These are phyloP conservation scores for Beauveria asiatica DNA, from an alignment of 2,329 filamentous ascomycete species.

Conservation along the genomic window DNA sequence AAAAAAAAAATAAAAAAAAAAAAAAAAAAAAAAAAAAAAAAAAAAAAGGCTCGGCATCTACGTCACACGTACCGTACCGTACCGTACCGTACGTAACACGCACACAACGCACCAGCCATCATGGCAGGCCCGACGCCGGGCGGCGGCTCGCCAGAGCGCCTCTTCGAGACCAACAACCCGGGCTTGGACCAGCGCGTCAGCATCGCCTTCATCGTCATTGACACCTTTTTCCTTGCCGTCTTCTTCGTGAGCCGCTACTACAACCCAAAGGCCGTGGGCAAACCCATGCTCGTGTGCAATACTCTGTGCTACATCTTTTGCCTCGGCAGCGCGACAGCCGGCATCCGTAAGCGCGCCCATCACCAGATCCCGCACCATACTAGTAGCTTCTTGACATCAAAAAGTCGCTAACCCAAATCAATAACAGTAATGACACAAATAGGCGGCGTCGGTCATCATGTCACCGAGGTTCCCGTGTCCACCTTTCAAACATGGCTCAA, in stretches of 20 bases:
- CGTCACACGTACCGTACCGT: neutral
- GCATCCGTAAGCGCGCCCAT: slow-evolving; percentile 6
- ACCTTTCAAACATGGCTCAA: slow-evolving; percentile 13
- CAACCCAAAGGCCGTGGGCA: slow-evolving; percentile 11
- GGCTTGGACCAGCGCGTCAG: slow-evolving; percentile 11
- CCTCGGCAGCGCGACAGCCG: slow-evolving; percentile 6
- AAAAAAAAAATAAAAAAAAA: too few species aligned
- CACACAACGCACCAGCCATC: neutral
- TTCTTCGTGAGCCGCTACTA: slow-evolving; percentile 11
- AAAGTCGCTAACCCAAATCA: too few species aligned
- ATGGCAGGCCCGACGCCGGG: slow-evolving; percentile 6
- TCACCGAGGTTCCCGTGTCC: neutral
- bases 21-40: too few species aligned
- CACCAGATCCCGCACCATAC: too few species aligned
- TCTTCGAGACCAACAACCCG: slow-evolving; percentile 10
- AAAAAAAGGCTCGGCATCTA: too few species aligned
- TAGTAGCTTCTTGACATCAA: too few species aligned
- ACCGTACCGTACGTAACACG: neutral
- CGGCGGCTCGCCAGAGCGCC: slow-evolving; percentile 5
- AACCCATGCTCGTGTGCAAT: slow-evolving; percentile 11
- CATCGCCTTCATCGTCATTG: slow-evolving; percentile 11
- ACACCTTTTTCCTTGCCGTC: slow-evolving; percentile 12
- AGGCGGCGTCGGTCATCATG: slow-evolving; percentile 10
- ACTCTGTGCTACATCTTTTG: slow-evolving; percentile 11
- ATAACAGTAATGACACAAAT: slow-evolving; percentile 11